phyloP scores from a whole-genome alignment of 768 basidiomycete species.

The Asterophora parasitica region DNA sequence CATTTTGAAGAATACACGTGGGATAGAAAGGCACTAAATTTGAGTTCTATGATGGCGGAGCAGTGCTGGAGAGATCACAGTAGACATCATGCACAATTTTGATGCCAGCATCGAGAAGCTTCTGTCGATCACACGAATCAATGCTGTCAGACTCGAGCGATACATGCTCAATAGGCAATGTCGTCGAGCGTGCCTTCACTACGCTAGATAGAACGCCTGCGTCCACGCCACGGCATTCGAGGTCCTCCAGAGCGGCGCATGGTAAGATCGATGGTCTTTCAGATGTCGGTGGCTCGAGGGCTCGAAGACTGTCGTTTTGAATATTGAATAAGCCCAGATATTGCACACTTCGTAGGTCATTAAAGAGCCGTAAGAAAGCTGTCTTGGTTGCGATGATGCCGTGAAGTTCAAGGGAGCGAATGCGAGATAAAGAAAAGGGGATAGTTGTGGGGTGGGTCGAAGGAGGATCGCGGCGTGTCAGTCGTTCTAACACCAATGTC shows the following conservation, averaged over 20 bases:
- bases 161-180: slow-evolving; percentile 14
- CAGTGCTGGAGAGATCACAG: neutral
- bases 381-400: slow-evolving; percentile 19
- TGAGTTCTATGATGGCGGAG: too few relatives aligned
- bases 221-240: slow-evolving; percentile 26
- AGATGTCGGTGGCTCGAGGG: slow-evolving; percentile 10
- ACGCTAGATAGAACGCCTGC: slow-evolving; percentile 16
- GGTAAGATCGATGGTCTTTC: neutral
- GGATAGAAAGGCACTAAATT: too few relatives aligned
- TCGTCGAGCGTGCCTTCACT: slow-evolving; percentile 15
- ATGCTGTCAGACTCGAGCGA: slow-evolving; percentile 14
- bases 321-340: slow-evolving; percentile 21
- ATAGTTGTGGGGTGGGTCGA: neutral
- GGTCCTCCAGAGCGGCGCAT: slow-evolving; percentile 20
- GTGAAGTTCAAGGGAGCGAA: slow-evolving; percentile 28
- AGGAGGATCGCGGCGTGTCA: slow-evolving; percentile 16
- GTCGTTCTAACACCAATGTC: slow-evolving; percentile 30
- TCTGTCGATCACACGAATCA: neutral
- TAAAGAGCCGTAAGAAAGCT: slow-evolving; percentile 23
- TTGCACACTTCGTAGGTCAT: slow-evolving; percentile 21
- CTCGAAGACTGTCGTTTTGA: slow-evolving; percentile 19
- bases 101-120: slow-evolving; percentile 10
- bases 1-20: too few relatives aligned
- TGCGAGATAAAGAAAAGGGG: slow-evolving; percentile 19
- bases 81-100: neutral